phyloP scores from a whole-genome alignment of 176 grass and related monocot species.

The Raddia guianensis region DNA sequence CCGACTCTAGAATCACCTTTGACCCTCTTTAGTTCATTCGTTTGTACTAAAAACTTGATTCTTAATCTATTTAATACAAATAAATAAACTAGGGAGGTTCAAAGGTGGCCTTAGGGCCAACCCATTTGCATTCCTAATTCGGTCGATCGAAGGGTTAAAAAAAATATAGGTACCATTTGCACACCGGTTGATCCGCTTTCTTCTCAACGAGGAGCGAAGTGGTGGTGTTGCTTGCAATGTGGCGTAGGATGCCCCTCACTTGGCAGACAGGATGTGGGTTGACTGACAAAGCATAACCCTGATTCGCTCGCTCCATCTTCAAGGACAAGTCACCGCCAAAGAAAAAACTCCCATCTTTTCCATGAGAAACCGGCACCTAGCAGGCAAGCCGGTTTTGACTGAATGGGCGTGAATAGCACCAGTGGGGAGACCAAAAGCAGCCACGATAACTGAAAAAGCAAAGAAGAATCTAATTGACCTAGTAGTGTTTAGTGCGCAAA shows the following conservation, averaged over 20 bases:
- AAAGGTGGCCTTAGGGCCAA: too few relatives aligned
- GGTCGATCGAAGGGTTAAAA: too few relatives aligned
- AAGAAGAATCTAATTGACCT: background rate
- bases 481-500: background rate
- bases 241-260: slow-evolving; percentile 31
- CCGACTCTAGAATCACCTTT: too few relatives aligned
- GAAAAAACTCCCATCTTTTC: background rate
- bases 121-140: too few relatives aligned
- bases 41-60: too few relatives aligned
- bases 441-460: background rate
- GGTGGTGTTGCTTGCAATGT: background rate
- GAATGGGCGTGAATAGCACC: background rate
- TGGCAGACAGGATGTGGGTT: slow-evolving; percentile 40
- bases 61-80: too few relatives aligned
- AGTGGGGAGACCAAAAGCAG: slow-evolving; percentile 6
- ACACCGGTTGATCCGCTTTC: background rate
- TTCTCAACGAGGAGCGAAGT: background rate
- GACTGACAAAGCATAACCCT: slow-evolving; percentile 2
- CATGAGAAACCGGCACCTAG: background rate
- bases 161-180: too few relatives aligned
- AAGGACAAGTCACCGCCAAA: slow-evolving; percentile 6
- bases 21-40: too few relatives aligned
- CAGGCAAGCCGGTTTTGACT: slow-evolving; percentile 2
- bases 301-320: background rate
- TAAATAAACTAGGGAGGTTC: too few relatives aligned